These are phyloP conservation scores for Cytospora chrysosperma DNA, from an alignment of 2,329 filamentous ascomycete species.

Conservation along the genomic window DNA sequence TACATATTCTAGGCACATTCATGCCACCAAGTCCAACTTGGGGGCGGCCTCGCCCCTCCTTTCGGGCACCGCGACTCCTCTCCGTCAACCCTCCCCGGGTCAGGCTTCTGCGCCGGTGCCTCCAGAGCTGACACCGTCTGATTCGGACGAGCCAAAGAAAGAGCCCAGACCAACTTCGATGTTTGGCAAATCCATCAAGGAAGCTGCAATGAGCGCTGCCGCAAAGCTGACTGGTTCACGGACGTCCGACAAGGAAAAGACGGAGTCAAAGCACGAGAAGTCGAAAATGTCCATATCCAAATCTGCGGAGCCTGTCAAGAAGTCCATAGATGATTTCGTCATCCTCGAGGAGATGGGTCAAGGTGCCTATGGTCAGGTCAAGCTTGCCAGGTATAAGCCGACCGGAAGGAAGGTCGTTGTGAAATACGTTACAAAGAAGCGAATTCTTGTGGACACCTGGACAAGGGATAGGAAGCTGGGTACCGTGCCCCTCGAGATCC, in stretches of 20 bases:
- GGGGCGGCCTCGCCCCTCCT: constrained; percentile 63
- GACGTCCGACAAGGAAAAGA: constrained; percentile 25
- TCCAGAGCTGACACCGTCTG: constrained; percentile 51
- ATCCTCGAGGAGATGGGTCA: constrained; percentile 98
- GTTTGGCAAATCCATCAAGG: constrained; percentile 57
- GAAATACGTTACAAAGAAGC: constrained; percentile 96
- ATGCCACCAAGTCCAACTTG: constrained; percentile 64
- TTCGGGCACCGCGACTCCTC: constrained; percentile 67
- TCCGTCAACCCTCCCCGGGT: constrained; percentile 76
- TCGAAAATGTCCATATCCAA: constrained; percentile 27
- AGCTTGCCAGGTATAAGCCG: constrained; percentile 83
- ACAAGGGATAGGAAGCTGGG: constrained; percentile 89
- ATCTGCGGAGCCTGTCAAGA: constrained; percentile 55
- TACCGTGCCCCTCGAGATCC: constrained; percentile 94
- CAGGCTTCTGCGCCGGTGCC: constrained; percentile 62
- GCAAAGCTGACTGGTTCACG: constrained; percentile 47
- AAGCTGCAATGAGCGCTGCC: constrained; percentile 55
- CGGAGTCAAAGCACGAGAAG: constrained; percentile 27
- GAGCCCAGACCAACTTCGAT: constrained; percentile 44
- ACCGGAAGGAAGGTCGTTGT: constrained; percentile 83
- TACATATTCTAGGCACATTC: constrained; percentile 90
- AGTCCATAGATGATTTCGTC: constrained; percentile 83
- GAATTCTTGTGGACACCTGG: constrained; percentile 98
- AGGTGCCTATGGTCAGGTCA: constrained; percentile 96
- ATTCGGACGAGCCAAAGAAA: constrained; percentile 49